These are phyloP conservation scores for Neurospora sp. DNA, from an alignment of 495 filamentous ascomycete species.

Conservation along the genomic window DNA sequence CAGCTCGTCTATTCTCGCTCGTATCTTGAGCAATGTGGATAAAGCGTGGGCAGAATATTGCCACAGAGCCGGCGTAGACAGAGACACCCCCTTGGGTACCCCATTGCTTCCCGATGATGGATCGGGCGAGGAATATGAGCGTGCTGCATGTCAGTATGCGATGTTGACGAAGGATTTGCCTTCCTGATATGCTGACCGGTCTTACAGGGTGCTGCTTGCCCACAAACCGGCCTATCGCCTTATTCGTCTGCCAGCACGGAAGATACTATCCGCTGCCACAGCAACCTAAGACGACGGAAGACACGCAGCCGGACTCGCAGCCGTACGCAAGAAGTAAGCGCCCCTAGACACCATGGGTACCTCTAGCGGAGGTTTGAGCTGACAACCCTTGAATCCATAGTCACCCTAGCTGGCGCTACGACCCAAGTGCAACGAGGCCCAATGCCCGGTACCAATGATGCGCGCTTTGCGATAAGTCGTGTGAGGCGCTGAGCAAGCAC, in stretches of 20 bases:
- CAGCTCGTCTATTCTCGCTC: not conserved
- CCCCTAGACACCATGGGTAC: not conserved
- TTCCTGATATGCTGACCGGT: not conserved
- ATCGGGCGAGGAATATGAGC: not conserved
- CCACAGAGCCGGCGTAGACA: not conserved
- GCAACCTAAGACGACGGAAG: not conserved
- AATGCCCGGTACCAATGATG: not conserved
- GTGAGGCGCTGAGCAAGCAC: not conserved
- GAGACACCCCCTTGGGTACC: not conserved
- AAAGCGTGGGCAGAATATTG: not conserved
- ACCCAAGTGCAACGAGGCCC: not conserved
- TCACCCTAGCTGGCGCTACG: not conserved
- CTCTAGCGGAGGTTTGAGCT: not conserved
- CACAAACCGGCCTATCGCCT: not conserved
- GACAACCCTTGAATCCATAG: not conserved
- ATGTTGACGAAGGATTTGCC: not conserved
- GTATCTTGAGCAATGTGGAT: not conserved
- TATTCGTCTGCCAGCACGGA: not conserved
- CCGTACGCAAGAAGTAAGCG: not conserved
- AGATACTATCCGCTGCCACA: not conserved
- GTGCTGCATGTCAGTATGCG: not conserved
- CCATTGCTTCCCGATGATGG: not conserved
- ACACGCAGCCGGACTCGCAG: not conserved
- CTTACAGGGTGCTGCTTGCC: not conserved
- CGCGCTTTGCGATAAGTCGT: not conserved